These are phyloP conservation scores for Eimeria maxima DNA, from an alignment of 169 alveolate species.

Conservation along the genomic window DNA sequence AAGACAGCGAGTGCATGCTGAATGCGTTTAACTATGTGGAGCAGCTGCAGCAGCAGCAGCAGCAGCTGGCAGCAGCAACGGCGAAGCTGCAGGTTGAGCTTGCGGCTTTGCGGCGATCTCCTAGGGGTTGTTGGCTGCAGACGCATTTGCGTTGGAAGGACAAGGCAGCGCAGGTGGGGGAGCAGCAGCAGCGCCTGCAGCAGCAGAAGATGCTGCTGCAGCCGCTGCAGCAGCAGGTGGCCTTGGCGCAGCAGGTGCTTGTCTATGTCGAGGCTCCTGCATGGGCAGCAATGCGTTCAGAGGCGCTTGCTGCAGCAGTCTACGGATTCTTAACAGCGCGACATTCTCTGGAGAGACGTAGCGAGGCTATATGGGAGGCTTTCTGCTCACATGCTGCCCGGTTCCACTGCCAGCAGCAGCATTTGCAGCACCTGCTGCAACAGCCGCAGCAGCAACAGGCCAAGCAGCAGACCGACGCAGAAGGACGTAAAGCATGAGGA, in stretches of 20 bases:
- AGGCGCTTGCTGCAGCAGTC: constrained; percentile 37
- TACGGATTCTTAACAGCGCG: constrained; percentile 40
- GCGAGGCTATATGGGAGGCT: constrained; percentile 64
- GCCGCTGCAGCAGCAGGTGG: constrained; percentile 64
- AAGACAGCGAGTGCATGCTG: constrained; percentile 86
- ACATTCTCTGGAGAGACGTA: constrained; percentile 16
- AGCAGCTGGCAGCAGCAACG: constrained; percentile 71
- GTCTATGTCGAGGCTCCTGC: constrained; percentile 55
- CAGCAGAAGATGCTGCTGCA: constrained; percentile 69
- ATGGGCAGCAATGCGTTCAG: constrained; percentile 53
- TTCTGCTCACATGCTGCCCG: constrained; percentile 54
- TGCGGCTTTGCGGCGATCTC: constrained; percentile 44
- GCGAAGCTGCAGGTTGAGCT: constrained; percentile 71
- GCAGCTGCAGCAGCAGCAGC: constrained; percentile 80
- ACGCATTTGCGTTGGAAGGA: constrained; percentile 73
- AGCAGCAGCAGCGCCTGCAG: constrained; percentile 66
- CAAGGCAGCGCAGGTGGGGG: constrained; percentile 75
- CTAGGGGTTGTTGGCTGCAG: constrained; percentile 78
- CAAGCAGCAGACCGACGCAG: neutral
- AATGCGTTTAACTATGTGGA: constrained; percentile 84
- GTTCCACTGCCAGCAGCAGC: constrained; percentile 63
- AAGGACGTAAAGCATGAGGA: neutral
- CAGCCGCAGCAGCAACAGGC: constrained; percentile 16
- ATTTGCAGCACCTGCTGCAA: neutral
- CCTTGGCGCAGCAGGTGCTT: constrained; percentile 55